These are phyloP conservation scores for Globisporangium viniferum DNA, from an alignment of 352 stramenopile genomes.

Conservation along the genomic window DNA sequence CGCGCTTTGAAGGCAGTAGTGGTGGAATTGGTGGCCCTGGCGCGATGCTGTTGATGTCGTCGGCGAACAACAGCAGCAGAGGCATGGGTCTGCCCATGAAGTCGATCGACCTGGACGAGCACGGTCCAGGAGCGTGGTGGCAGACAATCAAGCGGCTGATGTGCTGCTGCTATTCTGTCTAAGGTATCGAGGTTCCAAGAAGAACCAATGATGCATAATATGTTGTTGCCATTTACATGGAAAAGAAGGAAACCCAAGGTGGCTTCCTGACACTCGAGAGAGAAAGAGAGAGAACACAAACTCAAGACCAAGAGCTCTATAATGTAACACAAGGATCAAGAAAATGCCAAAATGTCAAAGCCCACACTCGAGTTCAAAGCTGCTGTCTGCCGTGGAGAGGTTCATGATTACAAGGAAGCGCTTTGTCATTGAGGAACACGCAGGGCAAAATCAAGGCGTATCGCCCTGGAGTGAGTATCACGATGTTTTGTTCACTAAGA, in stretches of 20 bases:
- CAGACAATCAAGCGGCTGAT: slow-evolving; percentile 25
- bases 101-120: slow-evolving; percentile 7
- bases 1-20: slow-evolving; percentile 13
- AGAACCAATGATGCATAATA: background rate
- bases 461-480: background rate
- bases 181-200: background rate
- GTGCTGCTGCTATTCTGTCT: slow-evolving; percentile 30
- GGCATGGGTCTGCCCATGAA: slow-evolving; percentile 13
- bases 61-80: background rate
- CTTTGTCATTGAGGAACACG: background rate
- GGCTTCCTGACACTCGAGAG: background rate
- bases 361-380: background rate
- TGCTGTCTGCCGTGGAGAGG: background rate
- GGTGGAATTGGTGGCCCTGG: background rate
- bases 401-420: background rate
- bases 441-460: background rate
- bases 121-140: slow-evolving; percentile 20
- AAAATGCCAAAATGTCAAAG: background rate
- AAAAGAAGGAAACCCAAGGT: background rate
- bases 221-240: slow-evolving; percentile 10
- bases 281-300: slow-evolving; percentile 1
- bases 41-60: slow-evolving; percentile 1
- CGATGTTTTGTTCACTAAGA: background rate
- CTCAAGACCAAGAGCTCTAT: slow-evolving; percentile 2
- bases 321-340: slow-evolving; percentile 1